Evolutionary conservation across 1,139 yeast species (phyloP).

Genomic region (Scheffersomyces stambukii): DNA sequence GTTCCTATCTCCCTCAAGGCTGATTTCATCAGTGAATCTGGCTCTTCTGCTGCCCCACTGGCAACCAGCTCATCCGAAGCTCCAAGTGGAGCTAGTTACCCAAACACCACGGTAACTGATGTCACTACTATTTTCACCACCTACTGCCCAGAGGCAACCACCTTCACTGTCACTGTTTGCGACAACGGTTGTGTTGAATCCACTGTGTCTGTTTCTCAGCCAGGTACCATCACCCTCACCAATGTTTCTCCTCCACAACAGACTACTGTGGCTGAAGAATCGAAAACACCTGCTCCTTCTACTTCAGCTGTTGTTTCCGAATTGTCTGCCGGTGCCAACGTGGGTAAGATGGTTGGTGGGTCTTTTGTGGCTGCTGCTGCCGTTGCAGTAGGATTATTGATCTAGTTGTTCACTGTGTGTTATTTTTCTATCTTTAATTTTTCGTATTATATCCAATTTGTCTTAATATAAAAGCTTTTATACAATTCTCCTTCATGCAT

Average conservation of each 20-base stretch:
- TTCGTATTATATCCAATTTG: neutral
- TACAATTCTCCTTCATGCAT: no score
- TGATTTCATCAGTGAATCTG: neutral
- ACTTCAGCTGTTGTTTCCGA: constrained; percentile 1
- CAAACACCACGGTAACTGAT: constrained; percentile 5
- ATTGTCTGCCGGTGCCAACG: constrained; percentile 5
- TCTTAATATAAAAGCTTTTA: no score
- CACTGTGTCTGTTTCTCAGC: constrained; percentile 2
- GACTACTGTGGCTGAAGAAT: constrained; percentile 1
- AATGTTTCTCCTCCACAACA: constrained; percentile 1
- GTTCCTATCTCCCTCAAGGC: neutral
- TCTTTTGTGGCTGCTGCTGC: constrained; percentile 6
- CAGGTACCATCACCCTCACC: constrained; percentile 5
- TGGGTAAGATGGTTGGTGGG: constrained; percentile 3
- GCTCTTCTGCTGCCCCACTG: no score
- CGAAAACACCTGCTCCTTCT: neutral
- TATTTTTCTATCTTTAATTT: neutral
- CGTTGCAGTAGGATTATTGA: constrained; percentile 7
- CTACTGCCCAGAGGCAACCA: constrained; percentile 9
- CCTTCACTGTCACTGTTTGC: constrained; percentile 9
- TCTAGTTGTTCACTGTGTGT: constrained; percentile 2
- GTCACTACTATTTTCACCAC: constrained; percentile 3
- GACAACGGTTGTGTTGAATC: constrained; percentile 5
- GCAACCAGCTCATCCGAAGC: constrained; percentile 2
- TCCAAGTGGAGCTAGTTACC: constrained; percentile 1